Evolutionary conservation across 805 yeast genomes (phyloP), one percentile per base, ranked within the genome.

Genomic region (Monosporozyma siamensis): DNA sequence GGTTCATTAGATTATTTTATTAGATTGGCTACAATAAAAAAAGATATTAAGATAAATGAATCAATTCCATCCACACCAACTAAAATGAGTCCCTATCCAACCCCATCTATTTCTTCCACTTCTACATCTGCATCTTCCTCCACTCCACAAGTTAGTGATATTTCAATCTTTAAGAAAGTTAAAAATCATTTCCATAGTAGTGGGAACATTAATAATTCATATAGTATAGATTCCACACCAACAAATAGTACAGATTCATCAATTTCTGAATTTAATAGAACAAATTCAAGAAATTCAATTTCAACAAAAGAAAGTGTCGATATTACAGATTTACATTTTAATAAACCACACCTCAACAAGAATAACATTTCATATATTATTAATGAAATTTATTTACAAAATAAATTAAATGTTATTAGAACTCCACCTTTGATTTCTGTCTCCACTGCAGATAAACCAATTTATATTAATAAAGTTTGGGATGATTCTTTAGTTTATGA

Each of bases 401-500:
- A 54, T 24, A 56, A 59, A n/a, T 39, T 68, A 9, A 58, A 56
- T 20, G 48, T 68, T 11, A 54, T 70, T 1, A 61, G 74, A 46
- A 65, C 66, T 0, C 73, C 73, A 2, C 74, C 74, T 5, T 50
- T 54, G 7, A 47, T 50, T 5, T 67, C 68, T 1, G 46, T 59
- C 1, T 60, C 69, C 0, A 65, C 71, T 1, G 64, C 65, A 5
- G 81, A 82, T 55, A 84, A 82, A 54, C 87, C 94, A 0, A 74
- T 84, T 14, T 82, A 79, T 57, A 86, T 84, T 27, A 82, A 80
- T 56, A 70, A 84, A 47, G 70, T 78, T 1, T 84, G 92, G 92
- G 77, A 78, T 50, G 80, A 82, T 43, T 59, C 86, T 0, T 61
- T 84, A 29, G 77, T 78, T 43, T 84, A 84, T 59, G 82, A 82